Evolutionary conservation across 805 yeast genomes (phyloP).

Genomic region (Komagataella mondaviorum): DNA sequence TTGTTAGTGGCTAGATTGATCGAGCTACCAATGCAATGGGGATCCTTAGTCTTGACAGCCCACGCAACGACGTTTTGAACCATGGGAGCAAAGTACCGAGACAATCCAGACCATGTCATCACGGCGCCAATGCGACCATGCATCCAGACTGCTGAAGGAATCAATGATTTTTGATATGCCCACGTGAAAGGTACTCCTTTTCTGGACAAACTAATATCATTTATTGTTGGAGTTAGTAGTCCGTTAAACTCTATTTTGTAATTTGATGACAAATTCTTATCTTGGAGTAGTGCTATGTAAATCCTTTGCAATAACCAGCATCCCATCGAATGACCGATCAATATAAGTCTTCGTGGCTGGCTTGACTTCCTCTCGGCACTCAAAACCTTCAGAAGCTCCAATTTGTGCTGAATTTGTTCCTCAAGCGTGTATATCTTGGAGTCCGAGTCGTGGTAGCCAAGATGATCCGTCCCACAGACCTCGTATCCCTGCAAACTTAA

Average conservation of each 20-base stretch:
- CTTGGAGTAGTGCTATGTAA: conserved; percentile 16
- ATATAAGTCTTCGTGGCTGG: conserved; percentile 21
- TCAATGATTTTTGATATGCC: not conserved
- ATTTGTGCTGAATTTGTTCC: conserved; percentile 47
- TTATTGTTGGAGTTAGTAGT: conserved; percentile 57
- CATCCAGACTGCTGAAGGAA: not conserved
- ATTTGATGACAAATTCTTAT: conserved; percentile 11
- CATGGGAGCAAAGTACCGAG: not conserved
- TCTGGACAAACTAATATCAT: conserved; percentile 27
- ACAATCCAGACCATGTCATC: not conserved
- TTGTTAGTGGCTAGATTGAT: not conserved
- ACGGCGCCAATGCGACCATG: not conserved
- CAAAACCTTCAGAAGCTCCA: conserved; percentile 28
- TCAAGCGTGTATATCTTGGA: conserved; percentile 24
- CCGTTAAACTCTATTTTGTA: conserved; percentile 33
- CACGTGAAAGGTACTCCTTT: not conserved
- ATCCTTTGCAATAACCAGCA: conserved; percentile 48
- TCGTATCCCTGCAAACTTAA: not conserved
- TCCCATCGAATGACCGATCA: conserved; percentile 67
- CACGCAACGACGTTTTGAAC: not conserved
- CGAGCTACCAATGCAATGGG: not conserved
- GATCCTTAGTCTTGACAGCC: not conserved
- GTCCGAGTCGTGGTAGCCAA: not conserved
- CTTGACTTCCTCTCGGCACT: conserved; percentile 7
- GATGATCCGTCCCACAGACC: not conserved